Evolutionary conservation across 208 protist genomes (phyloP).

Genomic region (Leishmania guyanensis): DNA sequence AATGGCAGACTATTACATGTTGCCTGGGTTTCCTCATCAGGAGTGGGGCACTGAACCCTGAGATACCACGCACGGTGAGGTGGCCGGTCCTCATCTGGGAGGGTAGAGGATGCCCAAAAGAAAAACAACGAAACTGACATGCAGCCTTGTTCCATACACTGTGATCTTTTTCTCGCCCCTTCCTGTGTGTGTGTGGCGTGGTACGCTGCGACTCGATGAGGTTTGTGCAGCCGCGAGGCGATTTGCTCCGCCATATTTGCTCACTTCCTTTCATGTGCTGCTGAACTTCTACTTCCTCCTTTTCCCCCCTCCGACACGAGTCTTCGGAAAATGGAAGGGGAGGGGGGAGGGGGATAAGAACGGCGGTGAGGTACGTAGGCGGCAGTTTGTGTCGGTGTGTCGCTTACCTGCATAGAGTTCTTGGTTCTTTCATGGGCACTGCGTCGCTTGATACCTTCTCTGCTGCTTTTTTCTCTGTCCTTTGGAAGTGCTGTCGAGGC

Average conservation of each 20-base stretch:
- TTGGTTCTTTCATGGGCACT: neutral
- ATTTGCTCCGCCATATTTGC: neutral
- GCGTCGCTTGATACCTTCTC: neutral
- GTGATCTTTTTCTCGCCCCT: no score
- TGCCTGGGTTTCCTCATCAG: neutral
- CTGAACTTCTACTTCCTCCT: neutral
- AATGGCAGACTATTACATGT: neutral
- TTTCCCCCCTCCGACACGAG: neutral
- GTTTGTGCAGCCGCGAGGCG: neutral
- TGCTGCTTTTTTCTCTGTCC: neutral
- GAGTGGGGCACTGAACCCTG: neutral
- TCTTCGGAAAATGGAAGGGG: constrained; percentile 1
- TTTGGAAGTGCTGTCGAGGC: neutral
- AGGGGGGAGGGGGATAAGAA: neutral
- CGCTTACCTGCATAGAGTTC: neutral
- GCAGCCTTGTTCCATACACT: neutral
- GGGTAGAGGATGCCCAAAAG: neutral
- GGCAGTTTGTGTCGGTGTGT: neutral
- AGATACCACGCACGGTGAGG: neutral
- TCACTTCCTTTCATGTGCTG: neutral
- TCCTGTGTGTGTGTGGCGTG: neutral
- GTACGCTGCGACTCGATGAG: neutral
- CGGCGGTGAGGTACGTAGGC: neutral
- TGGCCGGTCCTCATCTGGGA: neutral
- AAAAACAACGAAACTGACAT: neutral